These are phyloP conservation scores for Epichloe festucae DNA, from an alignment of 2,329 filamentous ascomycete genomes.

Conservation along the genomic window DNA sequence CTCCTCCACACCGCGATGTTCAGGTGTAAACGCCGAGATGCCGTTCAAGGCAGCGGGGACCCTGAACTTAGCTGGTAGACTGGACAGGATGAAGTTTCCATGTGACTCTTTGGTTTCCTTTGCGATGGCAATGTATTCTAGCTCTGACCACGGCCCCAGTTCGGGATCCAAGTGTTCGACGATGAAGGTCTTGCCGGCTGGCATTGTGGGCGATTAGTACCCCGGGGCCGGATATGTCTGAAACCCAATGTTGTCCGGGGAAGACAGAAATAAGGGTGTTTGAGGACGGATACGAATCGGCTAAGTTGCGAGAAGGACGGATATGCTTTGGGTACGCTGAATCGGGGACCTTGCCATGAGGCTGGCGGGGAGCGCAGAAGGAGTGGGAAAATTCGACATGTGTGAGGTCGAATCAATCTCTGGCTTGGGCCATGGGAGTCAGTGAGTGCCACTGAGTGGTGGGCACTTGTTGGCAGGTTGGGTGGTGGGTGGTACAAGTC, in stretches of 20 bases:
- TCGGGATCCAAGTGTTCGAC: slow-evolving; percentile 96
- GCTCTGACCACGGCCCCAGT: slow-evolving; percentile 82
- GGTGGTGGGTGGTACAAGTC: no score
- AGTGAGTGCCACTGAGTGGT: no score
- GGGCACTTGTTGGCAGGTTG: no score
- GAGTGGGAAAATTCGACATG: neutral
- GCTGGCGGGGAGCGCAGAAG: neutral
- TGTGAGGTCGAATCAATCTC: neutral
- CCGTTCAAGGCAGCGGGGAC: slow-evolving; percentile 45
- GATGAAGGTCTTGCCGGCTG: slow-evolving; percentile 60
- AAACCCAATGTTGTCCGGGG: neutral
- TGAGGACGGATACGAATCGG: neutral
- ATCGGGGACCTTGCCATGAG: no score
- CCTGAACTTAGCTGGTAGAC: slow-evolving; percentile 56
- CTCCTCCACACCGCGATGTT: slow-evolving; percentile 68
- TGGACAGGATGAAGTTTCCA: slow-evolving; percentile 69
- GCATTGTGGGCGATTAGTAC: slow-evolving; percentile 18
- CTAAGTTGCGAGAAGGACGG: no score
- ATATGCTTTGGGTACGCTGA: no score
- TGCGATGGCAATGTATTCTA: slow-evolving; percentile 85
- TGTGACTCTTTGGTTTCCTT: slow-evolving; percentile 58
- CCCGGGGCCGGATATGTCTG: no score
- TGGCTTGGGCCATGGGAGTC: neutral
- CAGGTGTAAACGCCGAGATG: slow-evolving; percentile 53
- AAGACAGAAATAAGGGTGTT: neutral